Evolutionary conservation across 495 filamentous ascomycete species (phyloP).

Genomic region (Trichoderma orchidacearum): DNA sequence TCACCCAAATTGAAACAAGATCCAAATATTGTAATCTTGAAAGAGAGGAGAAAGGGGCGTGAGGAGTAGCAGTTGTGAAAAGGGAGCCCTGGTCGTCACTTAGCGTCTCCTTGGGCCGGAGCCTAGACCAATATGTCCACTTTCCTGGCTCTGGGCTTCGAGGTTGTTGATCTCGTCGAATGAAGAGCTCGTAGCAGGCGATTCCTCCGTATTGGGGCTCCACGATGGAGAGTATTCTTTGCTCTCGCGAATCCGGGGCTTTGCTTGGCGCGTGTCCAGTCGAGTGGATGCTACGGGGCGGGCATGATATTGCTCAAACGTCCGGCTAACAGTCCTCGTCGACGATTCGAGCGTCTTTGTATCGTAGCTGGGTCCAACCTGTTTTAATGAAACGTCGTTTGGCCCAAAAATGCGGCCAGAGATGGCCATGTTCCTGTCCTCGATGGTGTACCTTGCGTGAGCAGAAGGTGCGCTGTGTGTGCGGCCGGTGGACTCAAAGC

Average conservation of each 20-base stretch:
- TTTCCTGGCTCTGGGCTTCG: neutral
- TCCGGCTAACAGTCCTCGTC: neutral
- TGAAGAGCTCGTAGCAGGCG: neutral
- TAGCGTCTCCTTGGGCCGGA: neutral
- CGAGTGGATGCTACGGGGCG: neutral
- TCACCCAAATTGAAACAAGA: neutral
- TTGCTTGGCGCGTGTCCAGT: neutral
- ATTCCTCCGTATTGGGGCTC: neutral
- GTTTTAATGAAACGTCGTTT: neutral
- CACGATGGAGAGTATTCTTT: neutral
- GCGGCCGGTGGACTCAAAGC: slow-evolving; percentile 11
- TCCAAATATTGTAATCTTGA: neutral
- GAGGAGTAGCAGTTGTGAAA: neutral
- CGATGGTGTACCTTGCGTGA: neutral
- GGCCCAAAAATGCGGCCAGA: neutral
- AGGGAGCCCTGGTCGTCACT: neutral
- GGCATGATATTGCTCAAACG: neutral
- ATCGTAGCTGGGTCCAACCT: neutral
- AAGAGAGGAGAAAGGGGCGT: neutral
- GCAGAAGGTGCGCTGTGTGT: neutral
- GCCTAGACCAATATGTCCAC: neutral
- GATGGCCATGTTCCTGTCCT: neutral
- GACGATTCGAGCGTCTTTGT: neutral
- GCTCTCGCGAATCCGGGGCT: neutral
- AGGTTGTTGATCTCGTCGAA: neutral